Base-by-base conservation (phyloP, 768 basidiomycete genomes). In the Xerocomus brunneocitrinus region DNA sequence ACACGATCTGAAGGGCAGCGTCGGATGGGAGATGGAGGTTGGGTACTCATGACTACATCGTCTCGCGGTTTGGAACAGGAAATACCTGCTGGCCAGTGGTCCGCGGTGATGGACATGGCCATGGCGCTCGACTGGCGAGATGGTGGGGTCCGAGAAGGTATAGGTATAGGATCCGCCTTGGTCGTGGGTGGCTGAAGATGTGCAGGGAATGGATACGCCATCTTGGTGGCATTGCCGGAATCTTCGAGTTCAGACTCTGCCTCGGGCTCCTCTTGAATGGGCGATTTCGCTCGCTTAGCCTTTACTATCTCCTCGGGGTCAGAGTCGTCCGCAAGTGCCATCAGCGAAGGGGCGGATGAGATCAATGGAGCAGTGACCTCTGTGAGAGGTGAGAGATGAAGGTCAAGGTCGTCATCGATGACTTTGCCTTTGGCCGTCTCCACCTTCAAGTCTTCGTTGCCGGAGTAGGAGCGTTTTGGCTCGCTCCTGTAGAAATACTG, bases 361-460 rank as follows among this genome's bases (percentile, higher is more conserved):
- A 60, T 39, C 55, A 71, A 43, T 1, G 69, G 66, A 19, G 50
- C 60, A 19, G 58, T 28, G 19, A 62, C 47, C 51, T 69, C 69
- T 49, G 47, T 19, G 6, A 69, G 69, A 55, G 68, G 68, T 9
- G 68, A 69, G 10, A 69, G 66, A 46, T 64, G 68, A 39, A 71
- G 55, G 14, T 71, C 60, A 38, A 42, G 44, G 7, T 69, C 63
- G 8, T 69, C 69, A 16, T 67, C 58, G 28, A 62, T 40, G 44
- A 55, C 48, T 60, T 60, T 67, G 45, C 55, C 60, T 57, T 66
- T 67, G 36, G 43, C 24, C 28, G 38, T 58, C 50, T 58, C 58
- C 28, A 53, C 31, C 28, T 59, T 8, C 47, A 42, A 40, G 14
- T 66, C 66, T 4, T 56, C 61, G 9, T 8, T 57, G 14, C 53